Conservation (phyloP, 2,329 filamentous ascomycete species). For the Aureobasidium sp. region DNA sequence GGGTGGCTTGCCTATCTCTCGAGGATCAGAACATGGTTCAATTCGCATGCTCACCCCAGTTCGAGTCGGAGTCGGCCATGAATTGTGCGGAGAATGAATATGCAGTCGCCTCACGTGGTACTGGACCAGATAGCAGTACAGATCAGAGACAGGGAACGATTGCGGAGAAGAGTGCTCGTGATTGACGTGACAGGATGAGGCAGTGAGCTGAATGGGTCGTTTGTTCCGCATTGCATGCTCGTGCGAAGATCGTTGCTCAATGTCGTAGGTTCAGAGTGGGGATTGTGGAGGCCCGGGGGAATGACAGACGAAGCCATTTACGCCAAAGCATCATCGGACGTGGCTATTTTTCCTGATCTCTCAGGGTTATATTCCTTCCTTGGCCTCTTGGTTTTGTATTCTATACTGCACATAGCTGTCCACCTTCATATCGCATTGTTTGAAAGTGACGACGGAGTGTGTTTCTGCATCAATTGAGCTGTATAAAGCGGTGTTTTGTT, state of each 20-base stretch:
- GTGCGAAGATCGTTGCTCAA: slow-evolving; percentile 4
- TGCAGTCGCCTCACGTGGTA: slow-evolving; percentile 7
- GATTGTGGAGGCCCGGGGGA: not conserved
- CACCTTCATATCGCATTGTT: not conserved
- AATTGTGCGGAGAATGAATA: not conserved
- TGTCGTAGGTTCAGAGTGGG: slow-evolving; percentile 3
- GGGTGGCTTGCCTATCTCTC: not conserved
- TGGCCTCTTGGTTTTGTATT: not conserved
- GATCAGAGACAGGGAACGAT: not conserved
- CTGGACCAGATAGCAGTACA: not conserved
- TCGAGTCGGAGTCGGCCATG: not conserved
- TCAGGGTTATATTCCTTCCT: slow-evolving; percentile 5
- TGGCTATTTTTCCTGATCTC: not conserved
- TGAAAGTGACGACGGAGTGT: not conserved
- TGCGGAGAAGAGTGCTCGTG: not conserved
- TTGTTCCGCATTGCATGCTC: not conserved
- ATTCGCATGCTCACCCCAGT: not conserved
- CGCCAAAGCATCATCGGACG: slow-evolving; percentile 5
- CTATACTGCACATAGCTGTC: not conserved
- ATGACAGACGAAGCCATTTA: not conserved
- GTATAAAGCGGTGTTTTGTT: slow-evolving; percentile 1
- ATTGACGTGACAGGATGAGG: not conserved
- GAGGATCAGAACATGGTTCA: not conserved
- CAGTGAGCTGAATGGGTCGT: not conserved
- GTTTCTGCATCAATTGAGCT: not conserved